Conservation (phyloP, 192 early-diverging fungal species). For the Linderina pennispora region DNA sequence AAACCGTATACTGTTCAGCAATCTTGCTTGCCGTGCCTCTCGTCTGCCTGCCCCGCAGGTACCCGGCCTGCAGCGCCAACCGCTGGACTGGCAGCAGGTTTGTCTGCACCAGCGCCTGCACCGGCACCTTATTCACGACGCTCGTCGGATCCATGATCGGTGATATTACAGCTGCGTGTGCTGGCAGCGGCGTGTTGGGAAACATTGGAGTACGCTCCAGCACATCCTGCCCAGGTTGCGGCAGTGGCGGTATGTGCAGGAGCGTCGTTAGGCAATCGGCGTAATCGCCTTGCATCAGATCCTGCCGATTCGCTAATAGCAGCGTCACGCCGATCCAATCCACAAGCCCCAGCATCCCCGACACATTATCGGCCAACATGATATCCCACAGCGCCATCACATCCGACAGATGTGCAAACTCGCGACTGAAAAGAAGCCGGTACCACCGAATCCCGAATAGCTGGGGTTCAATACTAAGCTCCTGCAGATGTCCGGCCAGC, state of each 20-base stretch:
- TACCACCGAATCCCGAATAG: conserved; percentile 94
- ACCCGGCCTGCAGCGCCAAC: conserved; percentile 60
- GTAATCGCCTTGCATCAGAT: conserved; percentile 59
- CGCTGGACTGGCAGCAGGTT: conserved; percentile 23
- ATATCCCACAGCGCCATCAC: conserved; percentile 82
- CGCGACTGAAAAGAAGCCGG: conserved; percentile 84
- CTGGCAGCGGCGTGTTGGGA: conserved; percentile 20
- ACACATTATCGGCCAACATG: conserved; percentile 76
- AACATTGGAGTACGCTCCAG: conserved; percentile 26
- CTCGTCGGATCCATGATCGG: background rate
- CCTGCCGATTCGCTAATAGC: conserved; percentile 55
- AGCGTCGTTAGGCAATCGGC: conserved; percentile 56
- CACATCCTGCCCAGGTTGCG: conserved; percentile 28
- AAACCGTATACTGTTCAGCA: conserved; percentile 52
- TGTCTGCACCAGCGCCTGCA: conserved; percentile 4
- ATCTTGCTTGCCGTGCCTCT: conserved; percentile 49
- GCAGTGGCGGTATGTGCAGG: conserved; percentile 55
- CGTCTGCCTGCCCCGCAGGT: conserved; percentile 52
- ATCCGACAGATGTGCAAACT: conserved; percentile 63
- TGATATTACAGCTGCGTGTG: background rate
- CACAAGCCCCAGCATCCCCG: conserved; percentile 59
- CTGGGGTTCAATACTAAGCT: conserved; percentile 85
- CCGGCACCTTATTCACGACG: conserved; percentile 5
- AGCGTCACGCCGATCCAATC: conserved; percentile 80
- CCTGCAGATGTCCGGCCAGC: conserved; percentile 63